These are phyloP conservation scores for Benincasa hispida DNA, from an alignment of 306 rosid genomes.

Conservation along the genomic window DNA sequence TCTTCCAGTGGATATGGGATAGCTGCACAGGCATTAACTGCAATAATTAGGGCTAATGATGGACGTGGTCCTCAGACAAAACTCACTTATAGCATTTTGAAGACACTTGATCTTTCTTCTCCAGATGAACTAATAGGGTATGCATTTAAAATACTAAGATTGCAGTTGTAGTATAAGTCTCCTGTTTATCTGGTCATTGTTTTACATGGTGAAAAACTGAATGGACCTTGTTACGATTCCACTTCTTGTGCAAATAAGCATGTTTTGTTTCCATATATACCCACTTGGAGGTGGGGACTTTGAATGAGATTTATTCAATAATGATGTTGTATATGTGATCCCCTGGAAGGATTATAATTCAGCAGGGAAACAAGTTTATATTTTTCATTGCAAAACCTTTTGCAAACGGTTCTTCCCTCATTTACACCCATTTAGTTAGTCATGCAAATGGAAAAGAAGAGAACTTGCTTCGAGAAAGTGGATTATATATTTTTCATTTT, in stretches of 20 bases:
- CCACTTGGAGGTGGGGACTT: not conserved
- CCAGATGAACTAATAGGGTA: conserved; percentile 88
- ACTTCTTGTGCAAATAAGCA: not conserved
- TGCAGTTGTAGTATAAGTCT: conserved; percentile 2
- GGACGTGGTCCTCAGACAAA: conserved; percentile 75
- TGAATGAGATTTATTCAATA: not conserved
- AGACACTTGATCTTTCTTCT: conserved; percentile 53
- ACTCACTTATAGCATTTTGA: conserved; percentile 49
- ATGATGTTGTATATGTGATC: not conserved
- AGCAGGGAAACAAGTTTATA: not conserved
- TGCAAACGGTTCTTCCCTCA: not conserved
- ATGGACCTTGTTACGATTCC: not conserved
- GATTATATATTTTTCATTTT: not conserved
- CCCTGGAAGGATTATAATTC: not conserved
- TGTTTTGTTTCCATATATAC: not conserved
- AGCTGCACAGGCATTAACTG: conserved; percentile 83
- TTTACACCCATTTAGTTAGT: not conserved
- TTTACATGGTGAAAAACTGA: not conserved
- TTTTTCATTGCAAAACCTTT: not conserved
- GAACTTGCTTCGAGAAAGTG: not conserved
- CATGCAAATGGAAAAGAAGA: not conserved
- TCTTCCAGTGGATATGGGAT: conserved; percentile 80
- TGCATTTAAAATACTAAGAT: conserved; percentile 14
- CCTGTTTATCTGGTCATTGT: not conserved
- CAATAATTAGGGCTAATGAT: conserved; percentile 66